A percentile compares a stretch with the other conserved stretches of the same genome.
phyloP scores from a whole-genome alignment of 805 yeast genomes.

The Candida hungchunana region DNA sequence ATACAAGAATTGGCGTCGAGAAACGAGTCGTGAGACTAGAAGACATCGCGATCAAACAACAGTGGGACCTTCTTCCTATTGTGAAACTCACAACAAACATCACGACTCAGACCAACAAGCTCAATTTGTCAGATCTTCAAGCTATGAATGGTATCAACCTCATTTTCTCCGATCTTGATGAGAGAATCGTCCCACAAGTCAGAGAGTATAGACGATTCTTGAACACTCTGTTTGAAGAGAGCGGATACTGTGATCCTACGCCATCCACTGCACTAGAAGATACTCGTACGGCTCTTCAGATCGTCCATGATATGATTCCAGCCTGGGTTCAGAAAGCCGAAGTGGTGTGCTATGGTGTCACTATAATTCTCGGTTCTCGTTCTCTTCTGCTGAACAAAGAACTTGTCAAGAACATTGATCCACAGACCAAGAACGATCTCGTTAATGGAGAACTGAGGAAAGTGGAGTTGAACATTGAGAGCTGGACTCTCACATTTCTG shows the following conservation, averaged over 20 bases:
- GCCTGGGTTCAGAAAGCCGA: constrained; percentile 17
- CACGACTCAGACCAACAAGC: constrained; percentile 11
- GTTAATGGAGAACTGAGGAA: constrained; percentile 36
- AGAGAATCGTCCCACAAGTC: constrained; percentile 12
- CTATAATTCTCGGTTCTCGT: constrained; percentile 35
- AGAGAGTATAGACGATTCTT: constrained; percentile 12
- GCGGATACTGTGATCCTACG: background rate
- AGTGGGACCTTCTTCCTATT: constrained; percentile 15
- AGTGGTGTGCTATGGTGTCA: constrained; percentile 16
- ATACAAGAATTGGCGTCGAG: constrained; percentile 14
- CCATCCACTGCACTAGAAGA: constrained; percentile 4
- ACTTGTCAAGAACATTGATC: constrained; percentile 28
- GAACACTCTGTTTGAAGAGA: constrained; percentile 2
- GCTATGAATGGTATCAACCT: constrained; percentile 29
- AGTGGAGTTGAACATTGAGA: constrained; percentile 27
- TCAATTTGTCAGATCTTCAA: constrained; percentile 28
- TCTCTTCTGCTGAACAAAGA: constrained; percentile 40
- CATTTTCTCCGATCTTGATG: constrained; percentile 19
- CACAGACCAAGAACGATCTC: constrained; percentile 36
- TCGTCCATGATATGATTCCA: constrained; percentile 22
- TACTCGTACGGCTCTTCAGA: constrained; percentile 7
- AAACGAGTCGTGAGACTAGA: constrained; percentile 12
- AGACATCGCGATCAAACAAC: constrained; percentile 15
- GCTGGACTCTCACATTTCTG: constrained; percentile 4
- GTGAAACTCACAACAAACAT: constrained; percentile 1